Base-by-base conservation (phyloP, 2,329 filamentous ascomycete species). In the Penicillium sp. region DNA sequence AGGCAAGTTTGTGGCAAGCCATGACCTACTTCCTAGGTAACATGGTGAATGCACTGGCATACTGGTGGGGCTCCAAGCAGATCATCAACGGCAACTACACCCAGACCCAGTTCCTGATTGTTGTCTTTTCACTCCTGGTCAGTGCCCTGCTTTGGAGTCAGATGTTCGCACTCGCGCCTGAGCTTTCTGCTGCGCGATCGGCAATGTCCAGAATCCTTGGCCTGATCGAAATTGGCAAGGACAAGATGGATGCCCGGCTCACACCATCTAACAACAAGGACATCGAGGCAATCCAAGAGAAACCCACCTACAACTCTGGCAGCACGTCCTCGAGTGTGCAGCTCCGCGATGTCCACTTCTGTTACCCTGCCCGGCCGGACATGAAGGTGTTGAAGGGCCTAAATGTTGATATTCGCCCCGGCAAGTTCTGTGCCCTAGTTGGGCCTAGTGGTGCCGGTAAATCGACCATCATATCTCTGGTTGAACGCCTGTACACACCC, bases 51-150 rank as follows among this genome's bases (percentile, higher is more conserved):
- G 86, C 88, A 0, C 82, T 92, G 51, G 86, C 88, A 0, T 91
- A 90, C 72, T 92, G 88, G 87, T 92, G 88, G 88, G 88, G 88
- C 4, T 82, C 88, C 0, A 87, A 84, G 63, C 84, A 85, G 59
- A 89, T 91, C 56, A 81, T 86, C 49, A 78, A 81, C 40, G 88
- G 88, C 5, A 75, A 83, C 53, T 88, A 88, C 61, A 82, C 82
- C 41, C 83, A 85, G 31, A 82, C 88, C n/a, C 74, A 84, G 49
- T 91, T 91, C 74, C 86, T 91, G 69, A 88, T 89, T 63, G 86
- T 91, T 8, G 78, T 90, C 4, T 80, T 88, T 6, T 81, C 88
- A 5, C 82, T 92, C 63, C 80, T 92, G 1, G 84, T 91, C 37
- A 87, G 85, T 54, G 88, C 89, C 0, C 86, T 89, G 69, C 78